Base-by-base conservation (phyloP, 2,329 filamentous ascomycete species). In the Ceratocystis huliohia region DNA sequence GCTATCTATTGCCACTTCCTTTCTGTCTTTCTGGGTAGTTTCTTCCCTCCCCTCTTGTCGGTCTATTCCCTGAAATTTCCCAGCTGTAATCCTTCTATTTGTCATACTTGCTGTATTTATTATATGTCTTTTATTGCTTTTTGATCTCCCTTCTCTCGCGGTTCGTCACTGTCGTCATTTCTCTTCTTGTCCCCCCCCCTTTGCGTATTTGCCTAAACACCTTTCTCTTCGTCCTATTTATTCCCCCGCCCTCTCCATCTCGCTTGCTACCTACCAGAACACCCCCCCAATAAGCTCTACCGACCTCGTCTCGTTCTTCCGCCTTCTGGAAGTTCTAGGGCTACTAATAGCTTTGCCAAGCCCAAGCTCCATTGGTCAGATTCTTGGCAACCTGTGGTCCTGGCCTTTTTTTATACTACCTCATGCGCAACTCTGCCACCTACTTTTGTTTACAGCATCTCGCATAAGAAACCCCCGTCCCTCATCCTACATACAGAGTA, bases 321-420 rank as follows among this genome's bases (percentile, higher is more conserved):
- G 22, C 7, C 48, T 67, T 67, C 66, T 56, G 20, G 66, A 67
- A 67, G 63, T 59, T 46, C 53, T 22, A 63, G 66, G 63, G 30
- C 63, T 44, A 63, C 61, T 46, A 67, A 65, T 62, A 63, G 41
- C 64, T 48, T 13, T 57, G 63, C 66, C 66, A 67, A 67, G 63
- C 53, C 53, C 66, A 63, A 67, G 63, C 45, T 44, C 53, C 50
- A 20, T 50, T 3, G 15, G 37, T 33, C 13, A 33, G 33, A 28
- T 50, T 33, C 65, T 67, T 61, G 61, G 46, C 59, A 46, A 41
- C 15, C 37, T 56, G 8, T 45, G 15, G 30, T 30, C n/a, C 22
- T 44, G 4, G n/a, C n/a, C 59, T 37, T n/a, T 8, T 22, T n/a
- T 28, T 20, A 28, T 63, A 46, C 65, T 62, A 48, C 25, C 48